phyloP scores from a whole-genome alignment of 2,329 filamentous ascomycete genomes.

The Calonectria fujianensis region DNA sequence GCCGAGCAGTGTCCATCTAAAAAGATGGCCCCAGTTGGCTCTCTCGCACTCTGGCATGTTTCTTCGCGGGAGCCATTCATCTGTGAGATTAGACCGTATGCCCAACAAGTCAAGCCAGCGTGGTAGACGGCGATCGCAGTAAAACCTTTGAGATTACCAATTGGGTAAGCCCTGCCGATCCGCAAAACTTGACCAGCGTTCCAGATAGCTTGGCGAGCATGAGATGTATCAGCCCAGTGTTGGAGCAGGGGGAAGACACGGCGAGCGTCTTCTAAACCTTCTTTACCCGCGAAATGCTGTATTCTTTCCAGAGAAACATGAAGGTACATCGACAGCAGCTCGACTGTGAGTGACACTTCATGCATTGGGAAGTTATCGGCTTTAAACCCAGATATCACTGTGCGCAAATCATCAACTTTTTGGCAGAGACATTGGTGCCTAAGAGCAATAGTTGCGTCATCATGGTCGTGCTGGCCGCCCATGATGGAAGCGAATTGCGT shows the following conservation, averaged over 20 bases:
- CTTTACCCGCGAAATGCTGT: neutral
- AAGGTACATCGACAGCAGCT: neutral
- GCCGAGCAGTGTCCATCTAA: neutral
- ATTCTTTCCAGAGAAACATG: neutral
- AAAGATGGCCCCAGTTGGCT: neutral
- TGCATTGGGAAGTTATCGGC: neutral
- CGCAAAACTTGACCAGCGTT: neutral
- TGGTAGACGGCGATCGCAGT: conserved; percentile 1
- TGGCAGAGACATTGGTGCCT: neutral
- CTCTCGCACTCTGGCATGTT: neutral
- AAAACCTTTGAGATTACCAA: neutral
- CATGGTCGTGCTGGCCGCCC: neutral
- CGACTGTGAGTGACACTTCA: neutral
- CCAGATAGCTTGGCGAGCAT: neutral
- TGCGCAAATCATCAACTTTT: neutral
- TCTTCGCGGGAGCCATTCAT: neutral
- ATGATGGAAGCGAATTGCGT: neutral
- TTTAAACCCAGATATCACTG: neutral
- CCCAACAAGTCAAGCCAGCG: neutral
- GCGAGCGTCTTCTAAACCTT: neutral
- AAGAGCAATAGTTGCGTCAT: neutral
- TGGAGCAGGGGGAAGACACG: neutral
- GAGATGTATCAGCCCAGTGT: neutral
- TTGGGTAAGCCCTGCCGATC: neutral
- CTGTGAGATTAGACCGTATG: neutral